Conservation (phyloP, 495 filamentous ascomycete species). For the Penicillium canariense region DNA sequence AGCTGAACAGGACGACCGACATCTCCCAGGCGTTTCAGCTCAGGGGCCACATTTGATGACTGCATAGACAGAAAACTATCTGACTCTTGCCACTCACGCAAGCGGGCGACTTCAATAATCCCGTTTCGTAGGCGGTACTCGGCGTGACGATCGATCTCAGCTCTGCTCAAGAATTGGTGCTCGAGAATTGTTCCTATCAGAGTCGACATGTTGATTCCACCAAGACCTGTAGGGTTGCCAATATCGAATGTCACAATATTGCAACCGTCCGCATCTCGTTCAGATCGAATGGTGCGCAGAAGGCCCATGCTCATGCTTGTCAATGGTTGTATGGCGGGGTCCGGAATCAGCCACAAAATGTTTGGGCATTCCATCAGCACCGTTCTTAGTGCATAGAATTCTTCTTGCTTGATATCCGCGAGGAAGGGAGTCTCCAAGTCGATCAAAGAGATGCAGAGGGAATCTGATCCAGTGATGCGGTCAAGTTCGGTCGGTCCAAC, state of each 20-base stretch:
- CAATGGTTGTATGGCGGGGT: not conserved
- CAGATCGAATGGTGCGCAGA: slow-evolving; percentile 28
- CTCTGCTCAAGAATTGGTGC: slow-evolving; percentile 19
- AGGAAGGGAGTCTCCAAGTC: slow-evolving; percentile 17
- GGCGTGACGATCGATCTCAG: slow-evolving; percentile 17
- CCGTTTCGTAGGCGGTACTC: slow-evolving; percentile 24
- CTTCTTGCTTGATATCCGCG: not conserved
- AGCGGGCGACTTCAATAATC: slow-evolving; percentile 29
- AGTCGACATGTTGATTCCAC: slow-evolving; percentile 7
- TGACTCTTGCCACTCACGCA: slow-evolving; percentile 18
- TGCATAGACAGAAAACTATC: slow-evolving; percentile 20
- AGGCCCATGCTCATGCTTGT: slow-evolving; percentile 23
- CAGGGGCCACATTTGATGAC: slow-evolving; percentile 2
- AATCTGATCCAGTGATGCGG: not conserved
- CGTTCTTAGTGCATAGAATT: slow-evolving; percentile 10
- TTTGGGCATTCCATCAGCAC: slow-evolving; percentile 27
- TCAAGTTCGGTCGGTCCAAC: slow-evolving; percentile 4
- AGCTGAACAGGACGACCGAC: slow-evolving; percentile 11
- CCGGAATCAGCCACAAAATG: slow-evolving; percentile 40
- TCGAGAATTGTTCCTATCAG: slow-evolving; percentile 8
- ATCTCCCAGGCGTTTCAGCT: slow-evolving; percentile 7
- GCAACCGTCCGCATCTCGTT: slow-evolving; percentile 25
- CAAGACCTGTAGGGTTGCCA: not conserved
- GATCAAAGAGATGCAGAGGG: slow-evolving; percentile 15
- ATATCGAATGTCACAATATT: slow-evolving; percentile 24